phyloP scores from a whole-genome alignment of 2,329 filamentous ascomycete genomes.

The Coniochaeta prunicola region DNA sequence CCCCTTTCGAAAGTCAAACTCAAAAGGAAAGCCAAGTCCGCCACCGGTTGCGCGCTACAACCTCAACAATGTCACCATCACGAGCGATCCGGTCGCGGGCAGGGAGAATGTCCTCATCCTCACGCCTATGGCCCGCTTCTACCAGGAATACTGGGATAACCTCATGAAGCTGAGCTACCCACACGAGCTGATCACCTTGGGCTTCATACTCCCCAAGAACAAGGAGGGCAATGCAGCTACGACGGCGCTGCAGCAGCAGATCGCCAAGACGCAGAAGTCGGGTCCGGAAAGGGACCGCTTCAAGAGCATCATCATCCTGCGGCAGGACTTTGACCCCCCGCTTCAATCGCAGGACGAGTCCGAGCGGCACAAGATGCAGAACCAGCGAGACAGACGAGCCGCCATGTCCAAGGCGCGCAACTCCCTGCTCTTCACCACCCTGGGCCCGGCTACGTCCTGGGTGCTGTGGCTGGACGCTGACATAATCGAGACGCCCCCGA shows the following conservation, averaged over 20 bases:
- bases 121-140: conserved; percentile 89
- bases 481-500: conserved; percentile 77
- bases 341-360: conserved; percentile 73
- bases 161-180: conserved; percentile 77
- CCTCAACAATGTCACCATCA: conserved; percentile 89
- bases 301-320: conserved; percentile 85
- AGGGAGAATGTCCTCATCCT: conserved; percentile 83
- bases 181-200: conserved; percentile 88
- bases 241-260: conserved; percentile 71
- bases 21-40: conserved; percentile 51
- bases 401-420: conserved; percentile 94
- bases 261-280: conserved; percentile 72
- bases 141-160: conserved; percentile 93
- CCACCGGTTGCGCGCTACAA: conserved; percentile 89
- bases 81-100: conserved; percentile 67
- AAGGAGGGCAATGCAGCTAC: conserved; percentile 87
- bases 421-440: conserved; percentile 87
- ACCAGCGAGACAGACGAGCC: conserved; percentile 79
- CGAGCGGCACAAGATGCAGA: conserved; percentile 84
- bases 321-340: conserved; percentile 88
- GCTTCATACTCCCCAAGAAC: conserved; percentile 92
- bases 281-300: conserved; percentile 77
- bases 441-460: conserved; percentile 89
- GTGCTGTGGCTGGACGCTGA: conserved; percentile 94
- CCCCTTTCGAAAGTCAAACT: conserved; percentile 57